Percentiles rank a stretch among this genome's conserved stretches.
Evolutionary conservation across 306 rosid genomes (phyloP).

Genomic region (Arachis stenosperma): DNA sequence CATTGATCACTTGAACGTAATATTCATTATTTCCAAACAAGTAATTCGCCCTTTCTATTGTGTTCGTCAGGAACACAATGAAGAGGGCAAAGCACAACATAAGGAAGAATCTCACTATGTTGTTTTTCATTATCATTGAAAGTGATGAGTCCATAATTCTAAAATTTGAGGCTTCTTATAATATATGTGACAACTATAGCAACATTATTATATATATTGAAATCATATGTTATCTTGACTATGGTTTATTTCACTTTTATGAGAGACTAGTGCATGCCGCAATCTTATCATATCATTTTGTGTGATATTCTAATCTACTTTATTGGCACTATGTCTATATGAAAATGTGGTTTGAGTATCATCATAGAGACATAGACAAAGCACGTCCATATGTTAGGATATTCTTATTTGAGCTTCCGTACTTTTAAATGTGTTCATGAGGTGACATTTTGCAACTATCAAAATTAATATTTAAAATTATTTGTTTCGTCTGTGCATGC

Average conservation of each 20-base stretch:
- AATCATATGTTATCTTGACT: background rate
- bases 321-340: slow-evolving; percentile 1
- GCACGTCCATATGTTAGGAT: slow-evolving; percentile 31
- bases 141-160: too few species aligned
- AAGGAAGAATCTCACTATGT: slow-evolving; percentile 9
- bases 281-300: slow-evolving; percentile 34
- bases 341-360: background rate
- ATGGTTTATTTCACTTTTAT: background rate
- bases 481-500: too few species aligned
- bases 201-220: background rate
- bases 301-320: slow-evolving; percentile 5
- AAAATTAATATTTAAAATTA: background rate
- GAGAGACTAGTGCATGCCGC: background rate
- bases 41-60: slow-evolving; percentile 38
- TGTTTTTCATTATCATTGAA: slow-evolving; percentile 18
- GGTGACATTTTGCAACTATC: background rate
- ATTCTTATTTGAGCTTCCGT: background rate
- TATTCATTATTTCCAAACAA: slow-evolving; percentile 46
- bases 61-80: slow-evolving; percentile 38
- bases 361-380: background rate
- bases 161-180: background rate
- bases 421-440: background rate
- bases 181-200: background rate
- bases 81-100: slow-evolving; percentile 27
- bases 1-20: slow-evolving; percentile 69